Evolutionary conservation across 176 grass and related monocot species (phyloP).

Genomic region (Dendrocalamus sinicus): DNA sequence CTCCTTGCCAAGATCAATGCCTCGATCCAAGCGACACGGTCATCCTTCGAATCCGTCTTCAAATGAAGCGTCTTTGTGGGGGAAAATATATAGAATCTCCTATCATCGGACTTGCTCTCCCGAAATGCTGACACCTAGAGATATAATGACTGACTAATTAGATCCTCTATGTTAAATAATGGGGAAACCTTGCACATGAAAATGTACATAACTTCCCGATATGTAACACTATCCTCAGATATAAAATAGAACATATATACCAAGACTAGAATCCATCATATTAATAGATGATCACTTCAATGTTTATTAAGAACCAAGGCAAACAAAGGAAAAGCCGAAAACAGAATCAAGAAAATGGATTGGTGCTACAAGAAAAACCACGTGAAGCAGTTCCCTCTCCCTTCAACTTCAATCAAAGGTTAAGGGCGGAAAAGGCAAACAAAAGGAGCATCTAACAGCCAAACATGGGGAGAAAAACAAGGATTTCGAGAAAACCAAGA

Average conservation of each 20-base stretch:
- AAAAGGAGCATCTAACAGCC: slow-evolving; percentile 15
- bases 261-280: slow-evolving; percentile 7
- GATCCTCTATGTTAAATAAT: slow-evolving; percentile 17
- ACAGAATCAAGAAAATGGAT: slow-evolving; percentile 31
- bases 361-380: background rate
- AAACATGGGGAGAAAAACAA: background rate
- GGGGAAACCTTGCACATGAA: slow-evolving; percentile 22
- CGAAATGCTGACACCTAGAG: slow-evolving; percentile 77
- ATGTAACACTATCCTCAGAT: background rate
- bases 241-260: slow-evolving; percentile 31
- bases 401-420: slow-evolving; percentile 17
- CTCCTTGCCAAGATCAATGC: slow-evolving; percentile 67
- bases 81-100: slow-evolving; percentile 90
- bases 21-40: slow-evolving; percentile 72
- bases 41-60: slow-evolving; percentile 65
- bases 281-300: slow-evolving; percentile 1
- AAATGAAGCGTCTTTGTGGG: slow-evolving; percentile 75
- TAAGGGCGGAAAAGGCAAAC: background rate
- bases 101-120: slow-evolving; percentile 78
- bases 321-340: background rate
- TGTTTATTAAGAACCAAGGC: slow-evolving; percentile 1
- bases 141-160: slow-evolving; percentile 35
- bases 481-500: slow-evolving; percentile 25
- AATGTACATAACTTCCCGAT: background rate
- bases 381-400: slow-evolving; percentile 7